Conservation (phyloP, 2,329 filamentous ascomycete species). For the Macroventuria anomochaeta region DNA sequence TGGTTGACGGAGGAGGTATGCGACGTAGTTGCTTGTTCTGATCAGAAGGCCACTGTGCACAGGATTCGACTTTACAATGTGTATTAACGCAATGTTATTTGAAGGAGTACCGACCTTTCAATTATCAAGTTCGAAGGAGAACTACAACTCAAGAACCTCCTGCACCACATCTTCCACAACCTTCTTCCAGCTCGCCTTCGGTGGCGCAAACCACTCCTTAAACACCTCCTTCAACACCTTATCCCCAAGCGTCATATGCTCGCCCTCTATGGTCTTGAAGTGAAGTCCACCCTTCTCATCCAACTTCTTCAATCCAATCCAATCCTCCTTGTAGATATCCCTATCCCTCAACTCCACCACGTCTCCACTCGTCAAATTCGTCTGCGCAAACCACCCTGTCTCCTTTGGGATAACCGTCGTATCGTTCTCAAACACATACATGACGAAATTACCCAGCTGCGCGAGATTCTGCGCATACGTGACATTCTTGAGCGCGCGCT, state of each 20-base stretch:
- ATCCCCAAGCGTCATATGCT: slow-evolving; percentile 81
- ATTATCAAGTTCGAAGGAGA: too few species aligned
- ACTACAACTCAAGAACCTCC: slow-evolving; percentile 39
- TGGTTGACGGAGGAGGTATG: too few species aligned
- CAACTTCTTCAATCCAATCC: slow-evolving; percentile 82
- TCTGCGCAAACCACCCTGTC: slow-evolving; percentile 86
- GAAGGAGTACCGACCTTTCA: not conserved
- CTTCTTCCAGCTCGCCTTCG: slow-evolving; percentile 21
- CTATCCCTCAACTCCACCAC: slow-evolving; percentile 72
- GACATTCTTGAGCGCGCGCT: slow-evolving; percentile 75
- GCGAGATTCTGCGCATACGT: slow-evolving; percentile 76
- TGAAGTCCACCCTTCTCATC: slow-evolving; percentile 80
- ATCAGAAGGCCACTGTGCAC: not conserved
- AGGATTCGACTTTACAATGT: not conserved
- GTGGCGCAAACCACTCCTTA: slow-evolving; percentile 66
- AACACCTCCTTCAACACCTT: slow-evolving; percentile 71
- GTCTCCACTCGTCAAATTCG: slow-evolving; percentile 67
- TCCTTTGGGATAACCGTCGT: slow-evolving; percentile 87
- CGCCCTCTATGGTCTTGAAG: slow-evolving; percentile 75
- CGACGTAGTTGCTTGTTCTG: not conserved
- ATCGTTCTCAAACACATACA: slow-evolving; percentile 91
- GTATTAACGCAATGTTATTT: not conserved
- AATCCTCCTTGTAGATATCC: slow-evolving; percentile 84
- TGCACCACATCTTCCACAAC: slow-evolving; percentile 16
- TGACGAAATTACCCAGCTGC: slow-evolving; percentile 76